A percentile compares a stretch with the other conserved stretches of the same genome.
phyloP scores from a whole-genome alignment of 2,329 filamentous ascomycete genomes.

The Diaporthe caulivora region DNA sequence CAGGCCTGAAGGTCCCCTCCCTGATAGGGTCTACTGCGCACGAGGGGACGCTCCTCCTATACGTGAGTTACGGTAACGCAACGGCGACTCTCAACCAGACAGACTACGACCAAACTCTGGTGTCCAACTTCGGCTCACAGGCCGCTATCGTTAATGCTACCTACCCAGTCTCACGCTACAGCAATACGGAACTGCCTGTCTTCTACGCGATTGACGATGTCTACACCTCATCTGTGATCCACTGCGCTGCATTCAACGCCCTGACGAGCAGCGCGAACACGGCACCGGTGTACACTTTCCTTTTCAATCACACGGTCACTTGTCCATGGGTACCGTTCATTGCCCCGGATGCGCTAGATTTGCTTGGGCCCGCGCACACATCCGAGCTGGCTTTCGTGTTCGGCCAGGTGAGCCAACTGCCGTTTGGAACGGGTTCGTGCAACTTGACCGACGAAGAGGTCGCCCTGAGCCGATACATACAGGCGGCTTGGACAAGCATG shows the following conservation, averaged over 20 bases:
- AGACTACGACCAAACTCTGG: slow-evolving; percentile 45
- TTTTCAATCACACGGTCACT: slow-evolving; percentile 2
- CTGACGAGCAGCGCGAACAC: slow-evolving; percentile 1
- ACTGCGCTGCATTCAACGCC: background rate
- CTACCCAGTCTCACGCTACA: background rate
- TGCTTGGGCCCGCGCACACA: slow-evolving; percentile 45
- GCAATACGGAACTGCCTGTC: background rate
- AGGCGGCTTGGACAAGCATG: slow-evolving; percentile 15
- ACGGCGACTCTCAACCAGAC: slow-evolving; percentile 38
- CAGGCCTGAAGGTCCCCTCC: slow-evolving; percentile 45
- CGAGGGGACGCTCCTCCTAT: slow-evolving; percentile 45
- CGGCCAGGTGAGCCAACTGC: slow-evolving; percentile 43
- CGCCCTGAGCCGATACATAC: background rate
- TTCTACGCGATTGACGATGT: slow-evolving; percentile 4
- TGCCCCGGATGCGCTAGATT: slow-evolving; percentile 16
- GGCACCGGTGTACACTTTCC: background rate
- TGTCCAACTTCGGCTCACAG: background rate
- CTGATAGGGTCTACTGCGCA: slow-evolving; percentile 44
- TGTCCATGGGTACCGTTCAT: slow-evolving; percentile 2
- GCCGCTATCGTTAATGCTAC: background rate
- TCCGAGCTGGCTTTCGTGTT: slow-evolving; percentile 48
- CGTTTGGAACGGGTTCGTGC: slow-evolving; percentile 18
- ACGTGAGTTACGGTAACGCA: slow-evolving; percentile 39
- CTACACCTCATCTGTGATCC: background rate
- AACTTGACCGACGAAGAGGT: background rate